A percentile compares a stretch with the other conserved stretches of the same genome.
These are phyloP conservation scores for Lepidopterella palustris DNA, from an alignment of 495 filamentous ascomycete species.

Conservation along the genomic window DNA sequence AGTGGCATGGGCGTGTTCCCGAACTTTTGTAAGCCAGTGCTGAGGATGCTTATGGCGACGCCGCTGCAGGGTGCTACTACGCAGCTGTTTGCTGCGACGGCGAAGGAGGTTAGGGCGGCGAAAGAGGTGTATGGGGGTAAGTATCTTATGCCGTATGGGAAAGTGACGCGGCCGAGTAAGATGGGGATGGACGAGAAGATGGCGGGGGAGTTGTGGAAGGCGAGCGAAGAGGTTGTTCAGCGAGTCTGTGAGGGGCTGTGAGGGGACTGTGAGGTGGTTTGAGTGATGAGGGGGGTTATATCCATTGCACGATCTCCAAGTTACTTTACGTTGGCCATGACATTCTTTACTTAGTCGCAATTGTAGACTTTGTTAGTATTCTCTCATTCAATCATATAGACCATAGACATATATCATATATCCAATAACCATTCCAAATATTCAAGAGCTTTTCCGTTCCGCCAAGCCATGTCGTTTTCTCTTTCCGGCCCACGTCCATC, in stretches of 20 bases:
- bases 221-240: conserved; percentile 6
- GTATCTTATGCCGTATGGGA: conserved; percentile 16
- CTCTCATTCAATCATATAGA: too few relatives aligned
- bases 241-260: background rate
- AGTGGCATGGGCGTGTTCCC: background rate
- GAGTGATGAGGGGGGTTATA: too few relatives aligned
- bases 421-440: too few relatives aligned
- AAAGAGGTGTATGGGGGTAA: conserved; percentile 15
- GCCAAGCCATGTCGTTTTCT: too few relatives aligned
- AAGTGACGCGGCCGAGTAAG: conserved; percentile 5
- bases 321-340: too few relatives aligned
- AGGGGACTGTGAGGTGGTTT: background rate
- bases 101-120: conserved; percentile 12
- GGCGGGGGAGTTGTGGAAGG: conserved; percentile 19
- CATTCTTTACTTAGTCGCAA: too few relatives aligned
- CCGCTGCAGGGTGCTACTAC: conserved; percentile 16
- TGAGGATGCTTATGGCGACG: background rate
- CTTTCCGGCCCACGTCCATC: too few relatives aligned
- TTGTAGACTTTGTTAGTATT: too few relatives aligned
- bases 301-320: too few relatives aligned
- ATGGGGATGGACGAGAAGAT: conserved; percentile 6
- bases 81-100: conserved; percentile 20
- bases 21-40: background rate
- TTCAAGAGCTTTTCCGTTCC: too few relatives aligned
- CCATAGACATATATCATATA: too few relatives aligned